Base-by-base conservation (phyloP, 176 grass and related monocot species). In the Paspalum notatum region DNA sequence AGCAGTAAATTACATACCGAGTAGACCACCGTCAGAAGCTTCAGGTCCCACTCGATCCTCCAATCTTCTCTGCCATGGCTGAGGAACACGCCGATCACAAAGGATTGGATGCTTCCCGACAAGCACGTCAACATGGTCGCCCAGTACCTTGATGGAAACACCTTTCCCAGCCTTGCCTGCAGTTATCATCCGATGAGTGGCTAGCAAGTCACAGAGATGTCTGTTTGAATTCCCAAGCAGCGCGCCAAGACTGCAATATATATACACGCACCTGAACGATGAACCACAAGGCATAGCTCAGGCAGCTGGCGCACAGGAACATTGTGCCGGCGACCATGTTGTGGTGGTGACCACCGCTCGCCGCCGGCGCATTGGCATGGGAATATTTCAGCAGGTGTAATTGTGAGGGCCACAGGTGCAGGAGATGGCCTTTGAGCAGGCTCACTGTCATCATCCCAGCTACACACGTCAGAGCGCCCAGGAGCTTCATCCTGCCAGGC, bases 221-320 rank as follows among this genome's bases (percentile, higher is more conserved):
- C 32, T 32, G 32, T 3, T 32, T 32, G 32, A 32, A 32, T 32
- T 32, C 32, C 32, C 32, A 32, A 32, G 32, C 32, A 32, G 32
- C 32, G 3, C 1, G 32, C n/a, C 12, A 26, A 47, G 66, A 22
- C 12, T 7, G 73, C 32, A 43, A 5, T 43, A 43, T 7, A 43
- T 43, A 43, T 41, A 60, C 9, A 20, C 2, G 9, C 10, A 76
- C 66, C 83, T 85, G 83, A 9, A 85, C 65, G 7, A 52, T 70
- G 74, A 78, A 78, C 74, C 68, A 85, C 3, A 85, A 44, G 58
- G 76, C 68, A 25, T 85, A 85, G 84, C 68, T 72, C 5, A 85
- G 57, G 68, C 84, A 85, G 76, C 84, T 80, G 13, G 9, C 58
- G 5, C 49, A 55, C 8, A 85, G 8, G 48, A 80, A 40, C 39